phyloP scores from a whole-genome alignment of 371 early-diverging fungal species.

The Mortierella polycephala region DNA sequence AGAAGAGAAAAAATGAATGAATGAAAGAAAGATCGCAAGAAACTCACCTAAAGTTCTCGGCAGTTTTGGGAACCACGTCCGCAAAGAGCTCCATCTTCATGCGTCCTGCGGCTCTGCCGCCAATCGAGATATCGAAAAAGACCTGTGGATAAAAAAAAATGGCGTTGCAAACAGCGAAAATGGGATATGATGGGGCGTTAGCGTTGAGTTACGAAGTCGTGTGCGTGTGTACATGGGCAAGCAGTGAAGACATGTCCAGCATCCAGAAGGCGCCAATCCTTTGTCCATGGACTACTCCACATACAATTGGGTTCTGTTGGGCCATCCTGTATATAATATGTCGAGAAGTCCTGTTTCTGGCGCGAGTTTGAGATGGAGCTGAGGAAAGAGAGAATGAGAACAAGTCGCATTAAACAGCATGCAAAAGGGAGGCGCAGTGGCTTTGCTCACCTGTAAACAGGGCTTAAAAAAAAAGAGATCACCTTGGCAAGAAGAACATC shows the following conservation, averaged over 20 bases:
- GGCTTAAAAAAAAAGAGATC: background rate
- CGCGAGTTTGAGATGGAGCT: background rate
- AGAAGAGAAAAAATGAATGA: background rate
- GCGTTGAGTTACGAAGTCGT: too few species aligned
- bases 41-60: slow-evolving; percentile 94
- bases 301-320: slow-evolving; percentile 39
- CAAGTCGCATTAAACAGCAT: background rate
- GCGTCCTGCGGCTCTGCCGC: slow-evolving; percentile 82
- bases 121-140: slow-evolving; percentile 83
- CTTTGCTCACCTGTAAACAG: background rate
- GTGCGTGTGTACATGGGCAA: background rate
- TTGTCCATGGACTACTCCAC: background rate
- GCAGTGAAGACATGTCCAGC: background rate
- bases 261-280: background rate
- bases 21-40: too few species aligned
- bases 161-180: background rate
- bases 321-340: slow-evolving; percentile 8
- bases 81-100: slow-evolving; percentile 97
- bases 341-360: background rate
- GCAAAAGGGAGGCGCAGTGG: background rate
- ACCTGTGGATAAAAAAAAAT: slow-evolving; percentile 53
- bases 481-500: background rate
- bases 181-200: background rate
- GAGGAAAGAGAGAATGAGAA: background rate
- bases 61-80: slow-evolving; percentile 96